Evolutionary conservation across 176 grass and related monocot genomes (phyloP), one percentile per base, ranked within the genome.

Genomic region (Musa schizocarpa): DNA sequence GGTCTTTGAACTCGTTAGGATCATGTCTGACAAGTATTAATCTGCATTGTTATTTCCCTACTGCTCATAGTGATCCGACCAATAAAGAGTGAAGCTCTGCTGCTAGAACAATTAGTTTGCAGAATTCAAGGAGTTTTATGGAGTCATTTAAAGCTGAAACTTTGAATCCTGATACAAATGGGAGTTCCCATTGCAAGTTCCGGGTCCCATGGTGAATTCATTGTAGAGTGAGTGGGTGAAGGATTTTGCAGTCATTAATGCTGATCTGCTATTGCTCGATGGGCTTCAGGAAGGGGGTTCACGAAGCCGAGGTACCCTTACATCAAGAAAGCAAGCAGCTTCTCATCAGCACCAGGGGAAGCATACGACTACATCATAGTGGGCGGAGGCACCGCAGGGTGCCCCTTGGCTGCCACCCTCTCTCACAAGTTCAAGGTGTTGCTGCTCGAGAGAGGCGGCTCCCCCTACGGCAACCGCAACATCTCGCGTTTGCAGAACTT

Each of bases 391-490:
- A 92, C 92, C 0, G 92, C 92, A 0, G 92, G 88, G 1, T 92
- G 92, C 63, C 92, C 92, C 9, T 78, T 96, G 71, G 92, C 88
- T 9, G 92, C 92, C n/a, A 96, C 92, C 65, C 78, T 96, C 64
- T 96, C 92, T 1, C 79, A n/a, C 27, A 78, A 74, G 81, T 91
- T 83, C 61, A 91, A 73, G 76, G 88, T 96, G 69, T 84, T 92
- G 69, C 50, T 96, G 68, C 84, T 96, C 63, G 92, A 96, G 81
- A 80, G 92, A 8, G 92, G 92, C 0, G 88, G 78, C 0, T 84
- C 92, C 13, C 92, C 92, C 0, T 91, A 96, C 14, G 92, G 92
- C 52, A 92, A 96, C 74, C 88, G 83, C 65, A 96, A 96, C 77
- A 55, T 96, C 64, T 83, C 92, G 0, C 84, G 78, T 71, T 25